A percentile compares a stretch with the other conserved stretches of the same genome.
Conservation (phyloP, 1,139 yeast genomes). For the Citeromyces hawaiiensis region DNA sequence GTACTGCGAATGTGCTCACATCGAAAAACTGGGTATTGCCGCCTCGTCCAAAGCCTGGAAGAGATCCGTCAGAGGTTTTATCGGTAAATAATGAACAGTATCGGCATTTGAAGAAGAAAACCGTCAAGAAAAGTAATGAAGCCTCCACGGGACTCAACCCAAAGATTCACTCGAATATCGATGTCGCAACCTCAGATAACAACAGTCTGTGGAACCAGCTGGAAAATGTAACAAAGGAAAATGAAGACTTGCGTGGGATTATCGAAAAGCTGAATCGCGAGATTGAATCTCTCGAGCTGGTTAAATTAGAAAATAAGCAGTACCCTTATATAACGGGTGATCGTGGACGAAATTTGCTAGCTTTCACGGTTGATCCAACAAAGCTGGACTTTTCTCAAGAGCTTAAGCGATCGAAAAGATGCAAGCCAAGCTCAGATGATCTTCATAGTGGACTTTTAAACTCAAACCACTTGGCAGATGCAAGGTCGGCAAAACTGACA, state of each 20-base stretch:
- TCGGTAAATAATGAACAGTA: background rate
- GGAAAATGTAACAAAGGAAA: constrained; percentile 23
- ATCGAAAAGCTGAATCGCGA: constrained; percentile 21
- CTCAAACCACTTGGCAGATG: background rate
- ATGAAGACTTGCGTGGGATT: constrained; percentile 23
- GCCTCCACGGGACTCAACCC: constrained; percentile 9
- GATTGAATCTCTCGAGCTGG: constrained; percentile 16
- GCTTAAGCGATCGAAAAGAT: background rate
- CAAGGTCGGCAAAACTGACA: background rate
- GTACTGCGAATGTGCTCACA: constrained; percentile 19
- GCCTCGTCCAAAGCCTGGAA: constrained; percentile 51
- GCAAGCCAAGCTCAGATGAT: background rate
- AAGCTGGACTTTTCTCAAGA: background rate
- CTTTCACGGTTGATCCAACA: background rate
- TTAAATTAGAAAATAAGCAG: constrained; percentile 9
- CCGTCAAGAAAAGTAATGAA: background rate
- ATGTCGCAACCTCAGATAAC: constrained; percentile 14
- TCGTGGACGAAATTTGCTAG: background rate
- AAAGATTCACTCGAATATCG: constrained; percentile 19
- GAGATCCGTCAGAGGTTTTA: constrained; percentile 23
- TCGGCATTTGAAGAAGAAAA: constrained; percentile 1
- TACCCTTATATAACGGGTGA: background rate
- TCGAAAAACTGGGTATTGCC: constrained; percentile 53
- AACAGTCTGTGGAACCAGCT: constrained; percentile 18
- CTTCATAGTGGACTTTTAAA: background rate